Base-by-base conservation (phyloP, 2,329 filamentous ascomycete species). In the Trichoderma polysporum region DNA sequence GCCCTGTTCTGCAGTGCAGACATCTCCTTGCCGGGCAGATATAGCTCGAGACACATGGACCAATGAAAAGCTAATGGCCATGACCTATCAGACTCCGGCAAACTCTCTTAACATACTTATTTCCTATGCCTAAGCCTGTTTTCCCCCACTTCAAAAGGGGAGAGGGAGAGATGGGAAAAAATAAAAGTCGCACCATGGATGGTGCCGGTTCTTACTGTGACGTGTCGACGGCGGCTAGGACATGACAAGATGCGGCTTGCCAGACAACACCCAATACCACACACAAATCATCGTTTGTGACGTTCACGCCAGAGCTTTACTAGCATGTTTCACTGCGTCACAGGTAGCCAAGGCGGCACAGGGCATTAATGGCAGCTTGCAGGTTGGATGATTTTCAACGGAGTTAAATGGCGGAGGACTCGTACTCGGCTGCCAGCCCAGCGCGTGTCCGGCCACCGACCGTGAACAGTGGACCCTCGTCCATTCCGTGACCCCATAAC, bases 241-340 rank as follows among this genome's bases (percentile, higher is more conserved):
- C 64, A 54, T 57, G 49, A 52, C 60, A 47, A 54, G 27, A 58
- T 54, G 52, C 52, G 39, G 29, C 53, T 25, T 39, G 31, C 49
- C 39, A 54, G 52, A 41, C 52, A 19, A 39, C 49, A 27, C 25
- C 31, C 9, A 39, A 45, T n/a, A 27, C 17, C 47, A 53, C 19
- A 41, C 19, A 33, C 35, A 45, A 39, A 29, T 45, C 56, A 45
- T 54, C 41, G 41, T 35, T 47, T 25, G 27, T 49, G 56, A 15
- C 53, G 9, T 45, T 29, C 45, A 35, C n/a, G 19, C 25, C 15
- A 19, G 19, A 19, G 22, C 49, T 45, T 41, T 25, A 13, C 27
- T 47, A 57, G 64, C 57, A 66, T 59, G 64, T 66, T 50, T 66
- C 56, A 66, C 56, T 41, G 29, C 33, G 35, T 59, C 17, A 54